Evolutionary conservation across 345 rosid genomes (phyloP).

Genomic region (Trapa bicornis): DNA sequence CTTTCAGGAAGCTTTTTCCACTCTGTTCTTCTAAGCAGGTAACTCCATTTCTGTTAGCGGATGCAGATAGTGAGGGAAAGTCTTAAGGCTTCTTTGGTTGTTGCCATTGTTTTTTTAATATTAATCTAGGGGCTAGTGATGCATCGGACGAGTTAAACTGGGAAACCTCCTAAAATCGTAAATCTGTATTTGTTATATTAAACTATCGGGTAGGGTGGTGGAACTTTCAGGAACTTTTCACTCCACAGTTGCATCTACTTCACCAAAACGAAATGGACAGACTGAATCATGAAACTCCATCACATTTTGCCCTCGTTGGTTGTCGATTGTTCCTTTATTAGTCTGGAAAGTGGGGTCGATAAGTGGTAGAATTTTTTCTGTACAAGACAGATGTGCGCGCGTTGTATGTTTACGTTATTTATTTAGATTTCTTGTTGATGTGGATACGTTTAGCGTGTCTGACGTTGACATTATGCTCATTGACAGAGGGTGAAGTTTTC

Average conservation of each 20-base stretch:
- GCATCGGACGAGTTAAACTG: no score
- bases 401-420: background rate
- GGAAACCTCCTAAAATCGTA: no score
- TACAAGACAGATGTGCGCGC: background rate
- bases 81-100: background rate
- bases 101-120: no score
- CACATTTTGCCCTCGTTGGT: background rate
- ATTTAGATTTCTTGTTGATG: background rate
- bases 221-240: background rate
- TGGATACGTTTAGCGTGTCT: background rate
- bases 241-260: background rate
- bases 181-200: no score
- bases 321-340: background rate
- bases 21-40: conserved; percentile 1
- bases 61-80: background rate
- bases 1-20: conserved; percentile 1
- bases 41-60: background rate
- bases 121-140: no score
- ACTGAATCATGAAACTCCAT: background rate
- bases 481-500: conserved; percentile 32
- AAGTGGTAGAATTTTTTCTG: background rate
- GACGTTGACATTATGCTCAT: background rate
- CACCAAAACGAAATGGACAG: background rate
- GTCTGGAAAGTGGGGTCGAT: background rate
- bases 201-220: background rate